Evolutionary conservation across 2,329 filamentous ascomycete species (phyloP).

Genomic region (Aspergillus clavatus): DNA sequence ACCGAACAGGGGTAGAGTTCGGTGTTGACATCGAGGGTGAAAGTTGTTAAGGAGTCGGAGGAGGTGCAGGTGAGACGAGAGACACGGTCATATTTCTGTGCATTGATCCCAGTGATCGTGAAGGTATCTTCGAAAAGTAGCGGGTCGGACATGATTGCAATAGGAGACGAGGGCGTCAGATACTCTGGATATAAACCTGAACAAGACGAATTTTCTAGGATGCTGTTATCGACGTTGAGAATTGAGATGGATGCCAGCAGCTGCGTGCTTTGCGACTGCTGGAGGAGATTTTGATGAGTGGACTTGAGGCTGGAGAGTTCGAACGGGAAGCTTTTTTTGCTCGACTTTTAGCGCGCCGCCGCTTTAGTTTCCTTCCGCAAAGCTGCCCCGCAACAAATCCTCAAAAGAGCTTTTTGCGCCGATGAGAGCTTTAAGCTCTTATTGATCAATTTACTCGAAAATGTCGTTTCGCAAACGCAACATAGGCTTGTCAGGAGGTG

Average conservation of each 20-base stretch:
- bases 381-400: constrained; percentile 22
- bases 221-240: neutral
- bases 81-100: constrained; percentile 91
- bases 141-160: constrained; percentile 67
- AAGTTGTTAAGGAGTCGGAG: constrained; percentile 65
- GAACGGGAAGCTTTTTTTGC: constrained; percentile 19
- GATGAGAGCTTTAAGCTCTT: constrained; percentile 7
- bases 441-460: constrained; percentile 6
- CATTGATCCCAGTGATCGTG: constrained; percentile 71
- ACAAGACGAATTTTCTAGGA: neutral
- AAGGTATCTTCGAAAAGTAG: constrained; percentile 93
- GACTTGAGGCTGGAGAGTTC: neutral
- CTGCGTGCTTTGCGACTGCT: neutral
- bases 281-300: neutral
- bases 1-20: constrained; percentile 77
- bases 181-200: neutral
- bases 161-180: constrained; percentile 15
- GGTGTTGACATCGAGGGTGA: constrained; percentile 88
- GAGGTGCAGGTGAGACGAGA: constrained; percentile 76
- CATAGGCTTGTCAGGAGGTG: constrained; percentile 48
- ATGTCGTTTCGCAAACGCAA: constrained; percentile 69
- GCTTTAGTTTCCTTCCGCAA: constrained; percentile 18
- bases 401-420: no score
- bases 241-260: neutral
- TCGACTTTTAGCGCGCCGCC: constrained; percentile 21